Percentiles rank a stretch among this genome's conserved stretches.
Evolutionary conservation across 148 eudicot genomes (phyloP).

Genomic region (Hydrangea macrophylla): DNA sequence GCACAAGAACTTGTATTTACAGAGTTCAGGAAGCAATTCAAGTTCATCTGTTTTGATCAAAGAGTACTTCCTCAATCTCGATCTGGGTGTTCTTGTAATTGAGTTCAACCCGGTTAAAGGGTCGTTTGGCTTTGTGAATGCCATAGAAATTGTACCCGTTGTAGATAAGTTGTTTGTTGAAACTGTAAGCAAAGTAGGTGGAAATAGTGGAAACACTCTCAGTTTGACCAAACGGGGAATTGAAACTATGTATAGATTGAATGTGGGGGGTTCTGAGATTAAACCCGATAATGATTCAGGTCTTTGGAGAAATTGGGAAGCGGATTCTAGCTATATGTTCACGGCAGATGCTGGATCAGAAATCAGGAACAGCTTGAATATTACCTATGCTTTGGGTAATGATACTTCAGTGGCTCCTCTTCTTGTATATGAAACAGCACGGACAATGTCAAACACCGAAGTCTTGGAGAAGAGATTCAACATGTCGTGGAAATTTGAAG

Average conservation of each 20-base stretch:
- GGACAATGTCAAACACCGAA: conserved; percentile 15
- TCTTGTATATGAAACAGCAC: conserved; percentile 17
- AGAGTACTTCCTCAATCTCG: conserved; percentile 13
- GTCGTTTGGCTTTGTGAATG: conserved; percentile 16
- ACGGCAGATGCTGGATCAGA: conserved; percentile 16
- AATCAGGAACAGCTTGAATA: conserved; percentile 3
- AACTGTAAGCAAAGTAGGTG: conserved; percentile 13
- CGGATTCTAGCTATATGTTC: conserved; percentile 20
- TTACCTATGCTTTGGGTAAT: conserved; percentile 8
- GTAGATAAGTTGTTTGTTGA: conserved; percentile 5
- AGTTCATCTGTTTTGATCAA: conserved; percentile 9
- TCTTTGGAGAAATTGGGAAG: conserved; percentile 18
- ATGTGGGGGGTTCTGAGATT: conserved; percentile 18
- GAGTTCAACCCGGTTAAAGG: conserved; percentile 13
- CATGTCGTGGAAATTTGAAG: conserved; percentile 23
- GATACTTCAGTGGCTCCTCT: conserved; percentile 14
- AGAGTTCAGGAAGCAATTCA: conserved; percentile 10
- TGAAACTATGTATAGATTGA: conserved; percentile 18
- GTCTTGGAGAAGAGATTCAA: conserved; percentile 20
- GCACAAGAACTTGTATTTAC: conserved; percentile 3
- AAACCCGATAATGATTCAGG: conserved; percentile 9
- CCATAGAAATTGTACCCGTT: conserved; percentile 13
- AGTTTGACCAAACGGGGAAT: conserved; percentile 14
- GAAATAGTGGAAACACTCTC: conserved; percentile 13
- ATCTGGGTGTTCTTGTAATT: background rate